Evolutionary conservation across 805 yeast genomes (phyloP).

Genomic region (Debaryomyces hansenii): DNA sequence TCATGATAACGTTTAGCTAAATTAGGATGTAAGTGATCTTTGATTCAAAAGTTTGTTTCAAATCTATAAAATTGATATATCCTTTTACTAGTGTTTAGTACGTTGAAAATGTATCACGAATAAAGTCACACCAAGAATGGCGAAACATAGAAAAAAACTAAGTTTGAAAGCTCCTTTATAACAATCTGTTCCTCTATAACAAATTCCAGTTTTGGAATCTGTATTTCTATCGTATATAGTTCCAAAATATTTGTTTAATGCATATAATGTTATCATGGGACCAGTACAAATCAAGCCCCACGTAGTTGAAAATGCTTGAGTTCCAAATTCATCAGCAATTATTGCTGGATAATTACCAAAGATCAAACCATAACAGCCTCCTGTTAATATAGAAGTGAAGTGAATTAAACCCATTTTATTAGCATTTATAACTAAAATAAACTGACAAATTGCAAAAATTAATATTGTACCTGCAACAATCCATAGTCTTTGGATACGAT

Average conservation of each 20-base stretch:
- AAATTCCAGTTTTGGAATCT: constrained; percentile 39
- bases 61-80: too few species aligned
- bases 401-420: constrained; percentile 37
- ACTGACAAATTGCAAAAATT: constrained; percentile 35
- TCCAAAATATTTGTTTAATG: constrained; percentile 58
- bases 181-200: constrained; percentile 37
- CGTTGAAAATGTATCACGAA: constrained; percentile 28
- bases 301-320: constrained; percentile 64
- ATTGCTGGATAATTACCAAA: constrained; percentile 78
- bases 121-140: constrained; percentile 21
- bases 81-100: constrained; percentile 1
- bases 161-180: constrained; percentile 36
- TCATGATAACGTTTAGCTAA: not conserved
- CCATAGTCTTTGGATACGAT: constrained; percentile 65
- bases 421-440: constrained; percentile 29
- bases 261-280: constrained; percentile 55
- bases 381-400: constrained; percentile 54
- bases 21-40: not conserved
- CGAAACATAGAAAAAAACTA: constrained; percentile 28
- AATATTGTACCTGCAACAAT: constrained; percentile 48
- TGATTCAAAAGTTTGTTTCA: too few species aligned
- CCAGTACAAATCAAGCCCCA: constrained; percentile 80
- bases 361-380: constrained; percentile 66
- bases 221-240: constrained; percentile 47
- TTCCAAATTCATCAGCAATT: constrained; percentile 71